Base-by-base conservation (phyloP, 164 flowering plant species). In the Piper longum region DNA sequence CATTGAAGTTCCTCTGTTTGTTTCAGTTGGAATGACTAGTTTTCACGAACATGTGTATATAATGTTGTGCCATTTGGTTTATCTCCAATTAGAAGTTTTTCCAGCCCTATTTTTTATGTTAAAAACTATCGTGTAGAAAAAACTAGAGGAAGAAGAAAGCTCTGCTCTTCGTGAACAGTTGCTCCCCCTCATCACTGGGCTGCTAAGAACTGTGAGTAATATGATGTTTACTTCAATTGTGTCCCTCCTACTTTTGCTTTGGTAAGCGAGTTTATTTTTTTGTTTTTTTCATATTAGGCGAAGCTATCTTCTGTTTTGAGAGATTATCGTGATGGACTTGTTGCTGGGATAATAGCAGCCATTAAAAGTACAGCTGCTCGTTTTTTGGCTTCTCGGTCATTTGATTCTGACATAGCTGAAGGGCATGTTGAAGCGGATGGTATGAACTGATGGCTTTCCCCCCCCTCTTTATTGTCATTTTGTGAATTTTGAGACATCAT, bases 181-280 rank as follows among this genome's bases (percentile, higher is more conserved):
- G 78, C 86, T 95, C 11, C 99, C 98, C 61, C 67, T 86, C 45
- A 66, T 91, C 62, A 80, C 89, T 79, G 98, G 99, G 62, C 77
- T 95, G 79, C 96, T 95, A n/a, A 82, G 91, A 81, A 95, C 99
- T 2, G 99, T 95, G 74, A 85, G 96, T 75, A 4, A 57, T 57
- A 48, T 48, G 9, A 48, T 9, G 3, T 48, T 44, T 48, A 9
- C 52, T 5, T 5, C 14, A 14, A 48, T 45, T 4, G 5, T 7
- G 2, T 14, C 43, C 5, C 26, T 39, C 2, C 4, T 66, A 17
- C 54, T 17, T 17, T 17, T 56, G 62, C 16, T 41, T 60, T 60
- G 51, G 3, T 43, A 42, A 42, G 16, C 3, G 11, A 12, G 42
- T 40, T 11, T 60, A 16, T 13, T 43, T 42, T 3, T 41, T 2